A percentile compares a stretch with the other conserved stretches of the same genome.
Conservation (phyloP, 2,329 filamentous ascomycete genomes). For the Xylaria multiplex region DNA sequence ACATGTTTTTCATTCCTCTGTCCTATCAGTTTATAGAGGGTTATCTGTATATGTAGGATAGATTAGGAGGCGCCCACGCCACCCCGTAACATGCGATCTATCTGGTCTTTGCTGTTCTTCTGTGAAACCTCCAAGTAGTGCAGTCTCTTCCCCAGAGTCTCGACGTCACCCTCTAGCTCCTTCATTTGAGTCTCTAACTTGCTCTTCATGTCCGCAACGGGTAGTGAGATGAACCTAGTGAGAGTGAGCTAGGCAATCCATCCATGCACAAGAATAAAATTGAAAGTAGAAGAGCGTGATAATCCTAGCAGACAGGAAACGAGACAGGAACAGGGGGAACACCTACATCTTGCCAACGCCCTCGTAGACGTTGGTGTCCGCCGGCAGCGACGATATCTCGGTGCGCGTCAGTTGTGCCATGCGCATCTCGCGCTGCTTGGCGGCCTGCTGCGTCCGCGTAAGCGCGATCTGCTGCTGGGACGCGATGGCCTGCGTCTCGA, state of each 20-base stretch:
- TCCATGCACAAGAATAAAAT: not conserved
- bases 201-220: conserved; percentile 76
- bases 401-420: conserved; percentile 86
- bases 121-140: conserved; percentile 94
- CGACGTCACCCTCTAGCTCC: conserved; percentile 79
- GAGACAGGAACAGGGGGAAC: not conserved
- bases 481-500: conserved; percentile 86
- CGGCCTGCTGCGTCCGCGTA: conserved; percentile 82
- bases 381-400: conserved; percentile 81
- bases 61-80: conserved; percentile 45
- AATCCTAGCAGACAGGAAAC: not conserved
- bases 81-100: conserved; percentile 82
- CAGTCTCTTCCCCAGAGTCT: conserved; percentile 85
- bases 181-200: conserved; percentile 80
- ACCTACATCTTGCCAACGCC: conserved; percentile 96
- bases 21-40: not conserved
- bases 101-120: conserved; percentile 91
- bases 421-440: conserved; percentile 88
- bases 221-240: conserved; percentile 84
- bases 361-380: conserved; percentile 86
- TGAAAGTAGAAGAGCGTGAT: conserved; percentile 18
- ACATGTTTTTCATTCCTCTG: not conserved
- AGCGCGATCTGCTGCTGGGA: conserved; percentile 93
- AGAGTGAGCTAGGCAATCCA: conserved; percentile 13
- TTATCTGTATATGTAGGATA: conserved; percentile 32